Conservation (phyloP, 2,329 filamentous ascomycete species). For the Drechslera avenae region DNA sequence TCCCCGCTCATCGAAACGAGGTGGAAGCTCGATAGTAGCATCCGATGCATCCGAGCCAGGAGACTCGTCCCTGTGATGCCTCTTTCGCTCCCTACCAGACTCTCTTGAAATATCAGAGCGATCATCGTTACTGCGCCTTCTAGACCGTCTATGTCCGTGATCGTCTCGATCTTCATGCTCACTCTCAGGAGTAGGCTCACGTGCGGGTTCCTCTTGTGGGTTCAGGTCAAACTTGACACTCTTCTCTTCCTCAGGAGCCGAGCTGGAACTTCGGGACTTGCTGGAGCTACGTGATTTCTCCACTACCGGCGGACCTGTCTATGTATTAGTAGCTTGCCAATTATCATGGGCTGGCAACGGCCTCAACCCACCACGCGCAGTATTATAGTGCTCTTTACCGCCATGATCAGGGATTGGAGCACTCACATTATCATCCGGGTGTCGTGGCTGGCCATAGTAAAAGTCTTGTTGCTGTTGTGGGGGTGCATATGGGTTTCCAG, state of each 20-base stretch:
- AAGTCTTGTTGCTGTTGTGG: constrained; percentile 26
- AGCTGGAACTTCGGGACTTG: constrained; percentile 14
- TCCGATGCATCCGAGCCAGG: constrained; percentile 37
- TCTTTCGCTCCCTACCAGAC: constrained; percentile 24
- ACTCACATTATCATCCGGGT: constrained; percentile 58
- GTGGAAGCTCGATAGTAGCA: constrained; percentile 45
- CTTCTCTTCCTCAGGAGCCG: constrained; percentile 32
- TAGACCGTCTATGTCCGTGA: constrained; percentile 10
- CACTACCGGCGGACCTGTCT: constrained; percentile 26
- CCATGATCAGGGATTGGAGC: constrained; percentile 38
- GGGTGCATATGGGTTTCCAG: constrained; percentile 36
- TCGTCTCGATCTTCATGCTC: constrained; percentile 8
- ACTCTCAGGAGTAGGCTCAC: constrained; percentile 19
- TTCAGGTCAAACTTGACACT: constrained; percentile 49
- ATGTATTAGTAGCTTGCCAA: constrained; percentile 6
- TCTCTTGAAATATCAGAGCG: constrained; percentile 23
- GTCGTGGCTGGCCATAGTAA: constrained; percentile 45
- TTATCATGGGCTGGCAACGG: constrained; percentile 30
- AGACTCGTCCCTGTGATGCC: constrained; percentile 30
- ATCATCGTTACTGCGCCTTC: constrained; percentile 22
- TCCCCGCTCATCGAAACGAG: constrained; percentile 44
- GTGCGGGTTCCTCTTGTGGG: constrained; percentile 33
- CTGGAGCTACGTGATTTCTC: too few relatives aligned
- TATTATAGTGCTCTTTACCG: constrained; percentile 34
- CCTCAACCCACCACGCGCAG: constrained; percentile 44